Percentiles rank a stretch among this genome's conserved stretches.
phyloP scores from a whole-genome alignment of 352 stramenopile genomes.

The Globisporangium alternatum region DNA sequence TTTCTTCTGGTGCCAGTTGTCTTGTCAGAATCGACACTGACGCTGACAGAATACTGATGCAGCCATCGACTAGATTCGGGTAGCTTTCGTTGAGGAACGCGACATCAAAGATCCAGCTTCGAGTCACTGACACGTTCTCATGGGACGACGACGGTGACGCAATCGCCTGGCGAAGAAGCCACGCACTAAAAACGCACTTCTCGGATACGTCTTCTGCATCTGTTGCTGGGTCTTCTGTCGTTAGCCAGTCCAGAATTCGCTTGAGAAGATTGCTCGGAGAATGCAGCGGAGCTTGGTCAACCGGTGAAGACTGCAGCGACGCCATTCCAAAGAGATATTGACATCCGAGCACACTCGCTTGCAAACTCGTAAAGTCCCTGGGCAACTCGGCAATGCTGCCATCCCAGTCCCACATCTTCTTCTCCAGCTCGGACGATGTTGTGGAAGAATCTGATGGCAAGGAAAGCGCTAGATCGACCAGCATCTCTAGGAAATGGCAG shows the following conservation, averaged over 20 bases:
- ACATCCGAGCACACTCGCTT: constrained; percentile 24
- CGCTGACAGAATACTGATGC: constrained; percentile 26
- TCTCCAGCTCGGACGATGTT: background rate
- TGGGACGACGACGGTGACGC: background rate
- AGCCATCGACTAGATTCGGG: constrained; percentile 23
- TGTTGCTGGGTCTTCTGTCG: constrained; percentile 8
- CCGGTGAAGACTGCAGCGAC: constrained; percentile 14
- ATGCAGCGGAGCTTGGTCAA: background rate
- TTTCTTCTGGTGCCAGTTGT: constrained; percentile 9
- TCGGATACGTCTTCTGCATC: constrained; percentile 18
- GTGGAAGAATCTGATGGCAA: background rate
- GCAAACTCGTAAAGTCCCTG: background rate
- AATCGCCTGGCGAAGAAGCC: constrained; percentile 27
- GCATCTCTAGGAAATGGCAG: constrained; percentile 22
- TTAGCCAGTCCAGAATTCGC: constrained; percentile 7
- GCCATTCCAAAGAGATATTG: constrained; percentile 41
- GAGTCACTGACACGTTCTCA: background rate
- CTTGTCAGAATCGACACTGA: constrained; percentile 21
- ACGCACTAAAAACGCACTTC: constrained; percentile 26
- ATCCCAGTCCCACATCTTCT: background rate
- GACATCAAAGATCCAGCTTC: constrained; percentile 65
- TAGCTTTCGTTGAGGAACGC: constrained; percentile 40
- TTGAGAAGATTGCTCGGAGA: constrained; percentile 1
- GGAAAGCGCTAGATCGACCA: constrained; percentile 15
- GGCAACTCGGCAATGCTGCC: background rate